phyloP scores from a whole-genome alignment of 306 rosid genomes.

The Ammopiptanthus mongolicus region DNA sequence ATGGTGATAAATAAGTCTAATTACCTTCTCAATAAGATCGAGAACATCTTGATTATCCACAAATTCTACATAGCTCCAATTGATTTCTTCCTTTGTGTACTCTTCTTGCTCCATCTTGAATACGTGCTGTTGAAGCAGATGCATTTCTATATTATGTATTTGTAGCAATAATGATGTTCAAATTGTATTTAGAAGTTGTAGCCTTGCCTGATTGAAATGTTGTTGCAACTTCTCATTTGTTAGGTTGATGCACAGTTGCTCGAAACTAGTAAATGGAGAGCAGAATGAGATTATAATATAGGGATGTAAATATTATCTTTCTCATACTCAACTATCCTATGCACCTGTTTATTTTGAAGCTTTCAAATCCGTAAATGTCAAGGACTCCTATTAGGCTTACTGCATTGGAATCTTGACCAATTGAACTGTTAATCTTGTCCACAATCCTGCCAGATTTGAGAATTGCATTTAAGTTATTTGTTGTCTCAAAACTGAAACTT shows the following conservation, averaged over 20 bases:
- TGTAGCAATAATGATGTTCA: background rate
- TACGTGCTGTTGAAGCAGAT: constrained; percentile 61
- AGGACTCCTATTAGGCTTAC: constrained; percentile 79
- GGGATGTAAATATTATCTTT: background rate
- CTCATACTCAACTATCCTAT: background rate
- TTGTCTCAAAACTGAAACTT: constrained; percentile 2
- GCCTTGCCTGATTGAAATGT: constrained; percentile 82
- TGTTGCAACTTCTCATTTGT: constrained; percentile 90
- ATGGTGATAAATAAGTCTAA: background rate
- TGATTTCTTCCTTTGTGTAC: constrained; percentile 79
- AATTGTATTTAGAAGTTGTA: constrained; percentile 19
- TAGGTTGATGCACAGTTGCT: constrained; percentile 86
- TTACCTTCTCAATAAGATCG: constrained; percentile 88
- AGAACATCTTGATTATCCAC: constrained; percentile 88
- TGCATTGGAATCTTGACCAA: constrained; percentile 81
- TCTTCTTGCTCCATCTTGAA: constrained; percentile 98
- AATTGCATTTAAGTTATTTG: constrained; percentile 6
- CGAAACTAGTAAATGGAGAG: constrained; percentile 50
- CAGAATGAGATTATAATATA: constrained; percentile 1
- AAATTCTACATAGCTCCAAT: constrained; percentile 89
- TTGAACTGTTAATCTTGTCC: constrained; percentile 78
- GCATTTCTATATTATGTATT: constrained; percentile 15
- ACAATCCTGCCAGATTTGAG: constrained; percentile 65
- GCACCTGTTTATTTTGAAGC: constrained; percentile 88
- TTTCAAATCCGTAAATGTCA: constrained; percentile 88